These are phyloP conservation scores for Zalaria obscura DNA, from an alignment of 2,329 filamentous ascomycete species.

Conservation along the genomic window DNA sequence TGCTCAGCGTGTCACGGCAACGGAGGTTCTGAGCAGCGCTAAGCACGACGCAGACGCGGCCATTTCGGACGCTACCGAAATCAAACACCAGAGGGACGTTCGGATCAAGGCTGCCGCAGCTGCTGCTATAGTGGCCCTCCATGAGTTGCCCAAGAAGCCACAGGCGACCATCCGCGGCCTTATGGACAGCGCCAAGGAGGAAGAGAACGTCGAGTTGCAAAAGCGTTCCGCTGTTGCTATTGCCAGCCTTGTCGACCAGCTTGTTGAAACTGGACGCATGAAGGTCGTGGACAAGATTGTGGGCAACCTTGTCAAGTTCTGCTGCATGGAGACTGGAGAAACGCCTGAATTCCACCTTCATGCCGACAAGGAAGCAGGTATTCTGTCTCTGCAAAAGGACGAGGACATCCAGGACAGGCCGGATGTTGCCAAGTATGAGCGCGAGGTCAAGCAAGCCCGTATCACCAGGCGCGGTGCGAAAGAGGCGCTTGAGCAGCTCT, in stretches of 20 bases:
- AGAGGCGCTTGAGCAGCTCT: conserved; percentile 80
- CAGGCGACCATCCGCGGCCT: conserved; percentile 86
- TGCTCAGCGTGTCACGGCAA: conserved; percentile 72
- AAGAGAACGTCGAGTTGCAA: conserved; percentile 83
- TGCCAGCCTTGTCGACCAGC: conserved; percentile 70
- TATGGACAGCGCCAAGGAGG: conserved; percentile 95
- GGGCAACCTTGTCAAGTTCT: conserved; percentile 90
- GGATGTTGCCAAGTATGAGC: conserved; percentile 79
- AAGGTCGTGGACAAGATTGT: conserved; percentile 93
- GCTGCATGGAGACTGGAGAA: conserved; percentile 92
- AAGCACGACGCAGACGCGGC: conserved; percentile 54
- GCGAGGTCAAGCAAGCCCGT: conserved; percentile 74
- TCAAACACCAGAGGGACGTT: conserved; percentile 72
- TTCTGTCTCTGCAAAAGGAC: conserved; percentile 90
- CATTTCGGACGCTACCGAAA: conserved; percentile 63
- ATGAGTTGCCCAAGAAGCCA: conserved; percentile 81
- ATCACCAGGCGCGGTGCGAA: conserved; percentile 89
- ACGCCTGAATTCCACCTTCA: conserved; percentile 90
- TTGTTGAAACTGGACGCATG: conserved; percentile 64
- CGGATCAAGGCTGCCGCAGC: conserved; percentile 78
- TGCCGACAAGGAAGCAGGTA: conserved; percentile 59
- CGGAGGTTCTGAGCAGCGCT: conserved; percentile 65
- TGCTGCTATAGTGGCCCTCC: conserved; percentile 77
- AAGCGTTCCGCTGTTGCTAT: conserved; percentile 74
- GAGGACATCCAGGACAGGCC: conserved; percentile 88